Evolutionary conservation across 148 eudicot genomes (phyloP).

Genomic region (Silene latifolia): DNA sequence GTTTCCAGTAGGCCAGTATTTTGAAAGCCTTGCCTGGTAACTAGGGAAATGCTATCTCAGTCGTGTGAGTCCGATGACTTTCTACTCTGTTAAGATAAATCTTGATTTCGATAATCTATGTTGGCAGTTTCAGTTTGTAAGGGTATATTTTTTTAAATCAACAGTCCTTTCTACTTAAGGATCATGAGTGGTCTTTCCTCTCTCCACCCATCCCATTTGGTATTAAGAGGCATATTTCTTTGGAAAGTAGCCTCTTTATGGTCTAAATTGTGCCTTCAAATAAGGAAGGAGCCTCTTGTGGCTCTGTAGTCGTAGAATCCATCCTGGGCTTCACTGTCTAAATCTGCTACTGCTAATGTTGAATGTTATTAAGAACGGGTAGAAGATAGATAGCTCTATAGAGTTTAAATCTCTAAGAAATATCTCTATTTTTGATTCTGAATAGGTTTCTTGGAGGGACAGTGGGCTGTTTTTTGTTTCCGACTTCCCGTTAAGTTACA

Average conservation of each 20-base stretch:
- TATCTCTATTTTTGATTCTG: not conserved
- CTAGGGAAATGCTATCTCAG: not conserved
- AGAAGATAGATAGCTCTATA: too few relatives aligned
- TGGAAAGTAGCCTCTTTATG: too few relatives aligned
- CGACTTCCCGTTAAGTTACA: not conserved
- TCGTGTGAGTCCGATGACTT: not conserved
- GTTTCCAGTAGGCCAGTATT: not conserved
- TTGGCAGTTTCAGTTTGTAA: not conserved
- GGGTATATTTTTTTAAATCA: not conserved
- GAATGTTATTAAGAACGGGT: not conserved
- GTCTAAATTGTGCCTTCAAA: too few relatives aligned
- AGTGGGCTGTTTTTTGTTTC: not conserved
- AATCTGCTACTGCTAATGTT: not conserved
- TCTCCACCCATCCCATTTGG: too few relatives aligned
- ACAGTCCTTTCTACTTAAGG: not conserved
- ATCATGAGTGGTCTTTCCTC: too few relatives aligned
- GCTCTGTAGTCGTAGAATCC: not conserved
- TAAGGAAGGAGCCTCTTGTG: too few relatives aligned
- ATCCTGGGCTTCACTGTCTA: not conserved
- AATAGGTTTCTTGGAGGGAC: slow-evolving; percentile 1
- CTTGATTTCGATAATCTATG: not conserved
- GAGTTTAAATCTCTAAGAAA: not conserved
- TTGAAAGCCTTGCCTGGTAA: not conserved
- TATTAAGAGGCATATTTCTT: too few relatives aligned
- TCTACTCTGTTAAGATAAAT: not conserved